Base-by-base conservation (phyloP, 2,329 filamentous ascomycete genomes). In the Ophiostoma triangulosporum region DNA sequence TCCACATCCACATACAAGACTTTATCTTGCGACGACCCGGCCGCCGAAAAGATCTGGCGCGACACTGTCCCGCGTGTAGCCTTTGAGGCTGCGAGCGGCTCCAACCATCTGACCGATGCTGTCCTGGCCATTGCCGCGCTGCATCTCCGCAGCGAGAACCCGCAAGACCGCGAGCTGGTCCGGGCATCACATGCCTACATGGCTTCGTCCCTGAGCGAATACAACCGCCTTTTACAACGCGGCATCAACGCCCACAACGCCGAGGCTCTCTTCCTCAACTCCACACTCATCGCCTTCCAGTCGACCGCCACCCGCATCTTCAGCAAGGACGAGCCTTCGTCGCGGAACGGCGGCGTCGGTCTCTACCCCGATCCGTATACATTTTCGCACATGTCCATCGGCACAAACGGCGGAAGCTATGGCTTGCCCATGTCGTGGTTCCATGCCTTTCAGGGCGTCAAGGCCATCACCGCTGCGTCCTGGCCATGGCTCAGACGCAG, bases 391-490 rank as follows among this genome's bases (percentile, higher is more conserved):
- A 55, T 52, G 35, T 55, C 55, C 9, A n/a, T 57, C 45, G 50
- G 45, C 22, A 17, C 49, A 8, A 33, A 27, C 17, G 51, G 8
- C 56, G 67, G 57, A 45, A 69, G 69, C 36, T 84, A 84, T 61
- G 69, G 70, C 17, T 65, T 82, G n/a, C 80, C 80, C 0, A 65
- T 83, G 43, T 73, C 77, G 3, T 83, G 78, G 79, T 83, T 84
- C 57, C 80, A 83, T 61, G 76, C 80, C 4, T 83, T 82, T 61
- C 80, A 83, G 60, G 80, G 80, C 11, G 78, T 84, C 58, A 84
- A 83, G 63, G 76, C 80, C 2, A 72, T 84, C 32, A 80, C 83
- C 0, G 76, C 80, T 20, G 74, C 75, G 3, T 81, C 78, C 14
- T 84, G 80, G 80, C 76, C 75, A 54, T 83, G 76, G 74, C 72